These are phyloP conservation scores for Eucalyptus sp. DNA, from an alignment of 345 rosid genomes.

Conservation along the genomic window DNA sequence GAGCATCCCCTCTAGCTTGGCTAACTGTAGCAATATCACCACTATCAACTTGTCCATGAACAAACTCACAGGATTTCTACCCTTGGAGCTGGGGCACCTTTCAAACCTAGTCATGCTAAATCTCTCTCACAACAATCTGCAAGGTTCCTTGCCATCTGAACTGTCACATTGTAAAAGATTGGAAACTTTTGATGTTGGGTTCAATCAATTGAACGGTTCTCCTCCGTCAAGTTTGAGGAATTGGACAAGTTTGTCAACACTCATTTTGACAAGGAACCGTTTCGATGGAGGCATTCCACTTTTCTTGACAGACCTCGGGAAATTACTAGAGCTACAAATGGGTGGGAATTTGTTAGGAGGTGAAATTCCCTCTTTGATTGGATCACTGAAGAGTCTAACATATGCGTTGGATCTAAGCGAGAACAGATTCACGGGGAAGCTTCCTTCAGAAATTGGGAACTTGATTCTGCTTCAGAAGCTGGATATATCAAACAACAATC, in stretches of 20 bases:
- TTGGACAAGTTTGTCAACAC: slow-evolving; percentile 39
- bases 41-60: slow-evolving; percentile 49
- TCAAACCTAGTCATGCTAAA: slow-evolving; percentile 17
- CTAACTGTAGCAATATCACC: slow-evolving; percentile 32
- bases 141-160: slow-evolving; percentile 53
- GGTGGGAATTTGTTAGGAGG: slow-evolving; percentile 65
- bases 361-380: slow-evolving; percentile 49
- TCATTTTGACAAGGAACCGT: slow-evolving; percentile 44
- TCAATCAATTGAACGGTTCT: slow-evolving; percentile 51
- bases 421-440: slow-evolving; percentile 40
- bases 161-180: slow-evolving; percentile 34
- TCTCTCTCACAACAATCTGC: slow-evolving; percentile 50
- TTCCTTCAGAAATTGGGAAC: slow-evolving; percentile 32
- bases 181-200: slow-evolving; percentile 41
- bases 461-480: slow-evolving; percentile 32
- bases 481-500: slow-evolving; percentile 55
- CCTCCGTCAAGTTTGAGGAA: slow-evolving; percentile 29
- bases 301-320: slow-evolving; percentile 34
- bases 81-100: slow-evolving; percentile 48
- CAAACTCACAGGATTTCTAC: slow-evolving; percentile 42
- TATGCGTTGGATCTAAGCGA: slow-evolving; percentile 55
- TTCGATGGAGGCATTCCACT: slow-evolving; percentile 57
- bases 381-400: slow-evolving; percentile 25
- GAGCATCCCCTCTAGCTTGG: slow-evolving; percentile 42
- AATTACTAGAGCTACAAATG: slow-evolving; percentile 36